These are phyloP conservation scores for Trichoderma sp. DNA, from an alignment of 2,329 filamentous ascomycete genomes.

Conservation along the genomic window DNA sequence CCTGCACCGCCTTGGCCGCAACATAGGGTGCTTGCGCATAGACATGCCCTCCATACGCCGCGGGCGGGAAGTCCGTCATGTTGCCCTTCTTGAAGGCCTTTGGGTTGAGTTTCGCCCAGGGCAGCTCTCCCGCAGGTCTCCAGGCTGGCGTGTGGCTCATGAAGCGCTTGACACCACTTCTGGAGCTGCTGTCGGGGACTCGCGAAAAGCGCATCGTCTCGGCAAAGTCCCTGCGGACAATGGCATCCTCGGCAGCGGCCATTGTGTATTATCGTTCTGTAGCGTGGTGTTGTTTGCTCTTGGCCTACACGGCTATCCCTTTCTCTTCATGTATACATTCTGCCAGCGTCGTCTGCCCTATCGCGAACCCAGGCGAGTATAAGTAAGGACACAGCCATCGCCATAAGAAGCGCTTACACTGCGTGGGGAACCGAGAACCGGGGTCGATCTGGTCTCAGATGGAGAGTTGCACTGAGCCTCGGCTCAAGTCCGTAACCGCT, in stretches of 20 bases:
- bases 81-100: not conserved
- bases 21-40: conserved; percentile 43
- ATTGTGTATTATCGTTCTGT: not conserved
- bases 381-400: not conserved
- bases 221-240: conserved; percentile 34
- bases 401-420: too few relatives aligned
- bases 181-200: conserved; percentile 29
- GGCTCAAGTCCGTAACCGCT: not conserved
- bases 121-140: conserved; percentile 37
- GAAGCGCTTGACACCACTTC: conserved; percentile 30
- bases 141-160: conserved; percentile 40
- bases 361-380: not conserved
- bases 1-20: conserved; percentile 38
- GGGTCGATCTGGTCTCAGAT: not conserved
- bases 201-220: conserved; percentile 35
- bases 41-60: conserved; percentile 41
- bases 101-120: conserved; percentile 32
- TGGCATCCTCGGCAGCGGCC: not conserved
- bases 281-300: not conserved
- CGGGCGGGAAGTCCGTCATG: not conserved
- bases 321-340: not conserved
- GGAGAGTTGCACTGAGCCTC: not conserved
- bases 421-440: not conserved
- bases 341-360: not conserved
- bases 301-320: not conserved